These are phyloP conservation scores for Acarospora socialis DNA, from an alignment of 2,329 filamentous ascomycete genomes.

Conservation along the genomic window DNA sequence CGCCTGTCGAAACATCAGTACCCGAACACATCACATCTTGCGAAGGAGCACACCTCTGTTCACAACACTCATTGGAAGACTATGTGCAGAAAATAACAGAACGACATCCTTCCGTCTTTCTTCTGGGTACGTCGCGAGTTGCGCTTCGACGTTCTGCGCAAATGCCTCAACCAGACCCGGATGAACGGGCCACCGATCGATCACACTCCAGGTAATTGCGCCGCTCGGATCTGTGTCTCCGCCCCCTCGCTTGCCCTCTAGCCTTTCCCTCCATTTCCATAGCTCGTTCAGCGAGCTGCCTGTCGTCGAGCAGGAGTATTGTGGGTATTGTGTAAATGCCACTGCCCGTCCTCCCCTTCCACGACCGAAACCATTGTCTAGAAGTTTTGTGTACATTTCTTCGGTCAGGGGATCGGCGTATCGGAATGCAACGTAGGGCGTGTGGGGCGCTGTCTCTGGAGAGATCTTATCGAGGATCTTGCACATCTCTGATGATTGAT, in stretches of 20 bases:
- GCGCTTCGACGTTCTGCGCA: conserved; percentile 79
- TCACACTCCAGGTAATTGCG: conserved; percentile 87
- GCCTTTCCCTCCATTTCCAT: conserved; percentile 82
- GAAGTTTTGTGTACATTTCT: conserved; percentile 70
- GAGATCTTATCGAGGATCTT: conserved; percentile 85
- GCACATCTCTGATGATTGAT: conserved; percentile 91
- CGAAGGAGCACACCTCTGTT: conserved; percentile 54
- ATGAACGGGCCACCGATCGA: conserved; percentile 94
- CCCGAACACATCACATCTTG: neutral
- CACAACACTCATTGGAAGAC: conserved; percentile 90
- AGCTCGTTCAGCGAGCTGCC: conserved; percentile 92
- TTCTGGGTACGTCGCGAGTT: conserved; percentile 68
- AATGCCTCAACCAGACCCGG: conserved; percentile 81
- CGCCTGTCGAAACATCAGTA: conserved; percentile 40
- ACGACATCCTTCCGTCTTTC: conserved; percentile 69
- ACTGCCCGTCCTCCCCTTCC: conserved; percentile 87
- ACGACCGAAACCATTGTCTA: conserved; percentile 80
- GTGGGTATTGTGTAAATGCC: conserved; percentile 95
- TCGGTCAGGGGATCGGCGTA: conserved; percentile 91
- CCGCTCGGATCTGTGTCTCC: conserved; percentile 43
- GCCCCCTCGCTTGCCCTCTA: conserved; percentile 60
- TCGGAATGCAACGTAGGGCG: conserved; percentile 92
- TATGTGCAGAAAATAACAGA: conserved; percentile 87
- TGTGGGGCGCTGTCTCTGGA: conserved; percentile 88
- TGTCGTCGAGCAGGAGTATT: conserved; percentile 96